Percentiles rank a stretch among this genome's conserved stretches.
These are phyloP conservation scores for Phytophthora meadii DNA, from an alignment of 352 stramenopile genomes.

Conservation along the genomic window DNA sequence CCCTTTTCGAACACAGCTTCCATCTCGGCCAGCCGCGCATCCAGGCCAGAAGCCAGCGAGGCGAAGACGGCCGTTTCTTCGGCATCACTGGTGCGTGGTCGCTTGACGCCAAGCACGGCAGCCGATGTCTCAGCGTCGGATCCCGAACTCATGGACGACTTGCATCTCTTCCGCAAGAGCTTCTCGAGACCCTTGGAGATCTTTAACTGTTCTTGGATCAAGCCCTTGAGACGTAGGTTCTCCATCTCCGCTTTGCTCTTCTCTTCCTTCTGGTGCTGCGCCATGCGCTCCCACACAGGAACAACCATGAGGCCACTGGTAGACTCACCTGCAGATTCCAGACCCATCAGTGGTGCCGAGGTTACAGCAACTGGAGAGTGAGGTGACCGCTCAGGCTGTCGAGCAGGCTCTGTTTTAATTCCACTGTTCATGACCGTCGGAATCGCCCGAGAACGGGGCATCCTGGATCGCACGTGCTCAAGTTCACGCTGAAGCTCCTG, in stretches of 20 bases:
- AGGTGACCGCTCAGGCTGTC: slow-evolving; percentile 4
- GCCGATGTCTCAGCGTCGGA: slow-evolving; percentile 27
- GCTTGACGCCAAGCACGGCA: slow-evolving; percentile 34
- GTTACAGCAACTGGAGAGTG: slow-evolving; percentile 27
- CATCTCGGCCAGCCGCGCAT: slow-evolving; percentile 45
- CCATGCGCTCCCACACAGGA: slow-evolving; percentile 70
- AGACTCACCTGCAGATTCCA: slow-evolving; percentile 13
- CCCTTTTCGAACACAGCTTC: slow-evolving; percentile 53
- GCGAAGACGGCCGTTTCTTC: slow-evolving; percentile 50
- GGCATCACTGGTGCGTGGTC: slow-evolving; percentile 33
- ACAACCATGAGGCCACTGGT: slow-evolving; percentile 23
- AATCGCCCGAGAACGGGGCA: slow-evolving; percentile 24
- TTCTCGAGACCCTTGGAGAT: slow-evolving; percentile 68
- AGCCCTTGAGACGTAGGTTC: slow-evolving; percentile 63
- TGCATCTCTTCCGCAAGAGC: slow-evolving; percentile 60
- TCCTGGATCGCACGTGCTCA: slow-evolving; percentile 38
- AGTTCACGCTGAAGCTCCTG: slow-evolving; percentile 65
- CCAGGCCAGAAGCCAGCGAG: slow-evolving; percentile 37
- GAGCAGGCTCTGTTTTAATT: slow-evolving; percentile 9
- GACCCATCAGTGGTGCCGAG: slow-evolving; percentile 19
- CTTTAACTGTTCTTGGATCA: slow-evolving; percentile 64
- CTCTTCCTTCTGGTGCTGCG: slow-evolving; percentile 68
- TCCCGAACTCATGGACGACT: slow-evolving; percentile 41
- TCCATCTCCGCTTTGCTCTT: slow-evolving; percentile 77
- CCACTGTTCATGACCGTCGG: slow-evolving; percentile 2